Evolutionary conservation across 495 filamentous ascomycete genomes (phyloP), one percentile per base, ranked within the genome.

Genomic region (Clavariopsis aquatica): DNA sequence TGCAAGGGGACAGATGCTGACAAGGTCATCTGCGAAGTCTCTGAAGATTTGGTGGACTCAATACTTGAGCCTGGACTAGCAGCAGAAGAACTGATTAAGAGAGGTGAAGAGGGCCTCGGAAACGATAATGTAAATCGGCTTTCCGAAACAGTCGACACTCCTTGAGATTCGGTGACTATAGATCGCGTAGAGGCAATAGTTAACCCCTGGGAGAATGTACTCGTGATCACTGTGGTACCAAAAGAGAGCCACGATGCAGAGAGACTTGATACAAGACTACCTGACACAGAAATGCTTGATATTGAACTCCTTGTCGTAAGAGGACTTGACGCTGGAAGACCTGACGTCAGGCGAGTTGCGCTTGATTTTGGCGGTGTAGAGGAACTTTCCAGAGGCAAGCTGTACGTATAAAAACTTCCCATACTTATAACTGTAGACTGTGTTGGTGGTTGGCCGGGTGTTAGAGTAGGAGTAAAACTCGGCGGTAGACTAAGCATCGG

Each of bases 91-190:
- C 31, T 34, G 31, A 34, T 12, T 12, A 12, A 12, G 31, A 8
- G 6, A 43, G 52, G 22, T 5, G 52, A 38, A 36, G 52, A 56
- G 13, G 52, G 52, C 28, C 13, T 24, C 29, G 52, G 52, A 15
- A 56, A 29, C 12, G 52, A 56, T 19, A 56, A 10, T 23, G 52
- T 56, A 31, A 56, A 56, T 22, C 52, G 13, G 52, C 8, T 43
- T 17, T 43, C 38, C 38, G 38, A 43, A 43, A 43, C 3, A 17
- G 6, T 6, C 38, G 13, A 10, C 15, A 17, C 3, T 43, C 15
- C 15, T 2, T 8, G 38, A 43, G 13, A 7, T 6, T 9, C 15
- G 38, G 4, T 43, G 8, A 13, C 6, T 8, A 43, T 3, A 43
- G 38, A n/a, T 9, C 13, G 38, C 4, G 38, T 43, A 43, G 38